Evolutionary conservation across 371 early-diverging fungal genomes (phyloP).

Genomic region (Lichtheimia ramosa): DNA sequence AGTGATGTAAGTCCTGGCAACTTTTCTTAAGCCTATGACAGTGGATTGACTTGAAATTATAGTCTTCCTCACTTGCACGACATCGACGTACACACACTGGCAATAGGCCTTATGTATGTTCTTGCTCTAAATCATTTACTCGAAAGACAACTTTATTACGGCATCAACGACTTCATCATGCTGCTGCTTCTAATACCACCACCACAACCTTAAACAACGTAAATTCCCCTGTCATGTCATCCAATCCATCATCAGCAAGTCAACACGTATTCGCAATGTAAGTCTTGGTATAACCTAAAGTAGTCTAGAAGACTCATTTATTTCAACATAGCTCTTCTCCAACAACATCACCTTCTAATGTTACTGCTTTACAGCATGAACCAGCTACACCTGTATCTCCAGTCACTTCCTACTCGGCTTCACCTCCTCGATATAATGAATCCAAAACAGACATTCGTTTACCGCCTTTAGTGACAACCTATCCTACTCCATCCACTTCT

Average conservation of each 20-base stretch:
- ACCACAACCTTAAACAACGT: neutral
- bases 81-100: conserved; percentile 31
- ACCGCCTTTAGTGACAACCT: neutral
- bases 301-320: neutral
- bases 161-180: conserved; percentile 14
- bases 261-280: neutral
- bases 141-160: conserved; percentile 14
- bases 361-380: neutral
- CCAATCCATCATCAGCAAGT: too few relatives aligned
- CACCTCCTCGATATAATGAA: neutral
- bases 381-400: neutral
- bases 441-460: conserved; percentile 1
- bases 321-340: neutral
- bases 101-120: conserved; percentile 21
- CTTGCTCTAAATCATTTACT: conserved; percentile 19
- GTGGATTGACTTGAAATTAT: neutral
- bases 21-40: neutral
- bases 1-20: conserved; percentile 15
- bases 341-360: neutral
- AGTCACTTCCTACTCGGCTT: neutral
- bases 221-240: neutral
- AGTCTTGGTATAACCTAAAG: neutral
- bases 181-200: neutral
- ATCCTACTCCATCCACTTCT: neutral
- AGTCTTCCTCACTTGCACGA: conserved; percentile 26